phyloP scores from a whole-genome alignment of 2,329 filamentous ascomycete species.

The Cytospora paraplurivora region DNA sequence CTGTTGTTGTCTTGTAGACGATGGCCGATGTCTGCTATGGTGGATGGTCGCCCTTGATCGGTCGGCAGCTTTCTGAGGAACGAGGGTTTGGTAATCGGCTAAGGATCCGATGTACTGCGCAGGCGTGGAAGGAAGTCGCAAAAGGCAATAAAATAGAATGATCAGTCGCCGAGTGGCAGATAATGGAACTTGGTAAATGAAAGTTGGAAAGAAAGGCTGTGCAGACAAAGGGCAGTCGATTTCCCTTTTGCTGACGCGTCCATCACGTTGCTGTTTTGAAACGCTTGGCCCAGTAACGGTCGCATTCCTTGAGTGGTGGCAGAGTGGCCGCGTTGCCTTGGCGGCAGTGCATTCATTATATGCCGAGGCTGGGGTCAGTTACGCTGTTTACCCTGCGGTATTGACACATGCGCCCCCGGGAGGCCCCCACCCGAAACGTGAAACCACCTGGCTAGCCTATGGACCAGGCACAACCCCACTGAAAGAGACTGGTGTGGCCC shows the following conservation, averaged over 20 bases:
- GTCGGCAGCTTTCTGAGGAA: neutral
- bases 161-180: neutral
- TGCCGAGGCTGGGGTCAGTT: too few relatives aligned
- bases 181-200: neutral
- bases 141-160: neutral
- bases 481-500: neutral
- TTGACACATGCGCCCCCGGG: neutral
- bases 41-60: neutral
- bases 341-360: too few relatives aligned
- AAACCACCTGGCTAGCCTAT: neutral
- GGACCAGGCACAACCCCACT: neutral
- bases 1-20: neutral
- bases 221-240: neutral
- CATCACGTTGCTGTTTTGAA: neutral
- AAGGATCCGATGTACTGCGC: neutral
- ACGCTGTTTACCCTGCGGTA: too few relatives aligned
- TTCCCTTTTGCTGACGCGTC: conserved; percentile 17
- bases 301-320: conserved; percentile 5
- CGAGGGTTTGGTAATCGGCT: conserved; percentile 1
- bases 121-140: neutral
- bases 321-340: neutral
- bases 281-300: conserved; percentile 15
- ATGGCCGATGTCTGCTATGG: neutral
- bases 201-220: neutral
- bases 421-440: neutral